Conservation (phyloP, 129 eudicot genomes). For the Flaveria linearis region DNA sequence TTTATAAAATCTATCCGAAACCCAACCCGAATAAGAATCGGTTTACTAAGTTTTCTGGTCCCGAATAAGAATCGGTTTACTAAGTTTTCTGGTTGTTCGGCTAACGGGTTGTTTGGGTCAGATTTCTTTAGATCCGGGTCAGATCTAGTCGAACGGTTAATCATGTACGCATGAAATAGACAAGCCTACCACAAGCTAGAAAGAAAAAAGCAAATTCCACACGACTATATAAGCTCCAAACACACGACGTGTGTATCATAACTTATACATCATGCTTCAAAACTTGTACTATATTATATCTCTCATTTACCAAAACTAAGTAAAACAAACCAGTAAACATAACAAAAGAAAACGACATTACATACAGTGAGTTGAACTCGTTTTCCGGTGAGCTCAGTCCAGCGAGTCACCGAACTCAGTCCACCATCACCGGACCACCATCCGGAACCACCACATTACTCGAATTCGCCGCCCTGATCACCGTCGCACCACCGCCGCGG, state of each 20-base stretch:
- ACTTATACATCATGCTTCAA: constrained; percentile 21
- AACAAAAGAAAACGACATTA: background rate
- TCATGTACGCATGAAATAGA: no score
- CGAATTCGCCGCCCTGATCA: constrained; percentile 43
- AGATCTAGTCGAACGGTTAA: no score
- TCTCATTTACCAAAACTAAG: background rate
- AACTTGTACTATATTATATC: constrained; percentile 24
- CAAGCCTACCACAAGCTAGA: no score
- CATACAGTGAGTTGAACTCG: background rate
- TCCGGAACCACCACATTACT: constrained; percentile 60
- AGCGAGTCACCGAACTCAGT: background rate
- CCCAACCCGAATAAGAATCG: no score
- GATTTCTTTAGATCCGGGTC: no score
- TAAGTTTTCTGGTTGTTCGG: no score
- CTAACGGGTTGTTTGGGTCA: no score
- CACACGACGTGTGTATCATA: constrained; percentile 14
- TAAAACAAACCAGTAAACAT: background rate
- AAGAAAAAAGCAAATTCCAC: background rate
- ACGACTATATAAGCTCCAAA: background rate
- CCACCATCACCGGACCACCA: constrained; percentile 26
- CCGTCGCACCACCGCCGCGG: constrained; percentile 44
- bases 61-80: no score
- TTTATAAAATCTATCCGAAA: no score
- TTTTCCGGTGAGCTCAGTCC: background rate
- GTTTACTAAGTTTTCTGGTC: no score